phyloP scores from a whole-genome alignment of 306 rosid species.

The Vigna hirtella region DNA sequence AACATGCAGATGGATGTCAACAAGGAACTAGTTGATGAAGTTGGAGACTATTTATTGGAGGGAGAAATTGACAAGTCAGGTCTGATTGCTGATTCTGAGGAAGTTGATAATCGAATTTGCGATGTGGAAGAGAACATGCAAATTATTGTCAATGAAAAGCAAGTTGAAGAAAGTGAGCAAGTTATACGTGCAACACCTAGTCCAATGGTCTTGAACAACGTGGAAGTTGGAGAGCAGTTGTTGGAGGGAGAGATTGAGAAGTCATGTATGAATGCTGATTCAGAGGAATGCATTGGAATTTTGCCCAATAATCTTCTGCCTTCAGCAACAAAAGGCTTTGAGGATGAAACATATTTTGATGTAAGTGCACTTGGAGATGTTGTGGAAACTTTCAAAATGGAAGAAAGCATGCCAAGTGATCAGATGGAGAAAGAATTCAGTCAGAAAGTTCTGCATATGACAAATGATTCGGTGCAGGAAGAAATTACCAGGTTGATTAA shows the following conservation, averaged over 20 bases:
- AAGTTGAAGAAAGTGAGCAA: background rate
- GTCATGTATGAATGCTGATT: constrained; percentile 12
- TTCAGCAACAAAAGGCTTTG: constrained; percentile 9
- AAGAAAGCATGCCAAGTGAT: constrained; percentile 9
- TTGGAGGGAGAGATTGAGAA: constrained; percentile 19
- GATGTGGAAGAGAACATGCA: background rate
- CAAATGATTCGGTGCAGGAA: background rate
- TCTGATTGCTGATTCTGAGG: constrained; percentile 4
- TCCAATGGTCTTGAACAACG: background rate
- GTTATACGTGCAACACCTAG: background rate
- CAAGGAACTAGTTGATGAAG: constrained; percentile 19
- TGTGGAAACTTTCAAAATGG: constrained; percentile 23
- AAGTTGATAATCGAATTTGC: background rate
- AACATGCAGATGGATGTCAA: background rate
- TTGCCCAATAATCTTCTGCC: constrained; percentile 8
- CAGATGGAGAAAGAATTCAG: constrained; percentile 5
- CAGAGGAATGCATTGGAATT: constrained; percentile 26
- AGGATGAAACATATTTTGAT: constrained; percentile 19
- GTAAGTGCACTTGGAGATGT: constrained; percentile 21
- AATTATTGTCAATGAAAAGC: constrained; percentile 10
- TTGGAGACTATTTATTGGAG: constrained; percentile 3
- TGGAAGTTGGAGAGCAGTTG: constrained; percentile 14
- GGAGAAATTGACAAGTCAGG: constrained; percentile 9
- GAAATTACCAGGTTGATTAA: constrained; percentile 11
- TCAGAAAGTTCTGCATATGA: background rate